Percentiles rank a stretch among this genome's conserved stretches.
phyloP scores from a whole-genome alignment of 2,329 filamentous ascomycete genomes.

The Onygenales sp. region DNA sequence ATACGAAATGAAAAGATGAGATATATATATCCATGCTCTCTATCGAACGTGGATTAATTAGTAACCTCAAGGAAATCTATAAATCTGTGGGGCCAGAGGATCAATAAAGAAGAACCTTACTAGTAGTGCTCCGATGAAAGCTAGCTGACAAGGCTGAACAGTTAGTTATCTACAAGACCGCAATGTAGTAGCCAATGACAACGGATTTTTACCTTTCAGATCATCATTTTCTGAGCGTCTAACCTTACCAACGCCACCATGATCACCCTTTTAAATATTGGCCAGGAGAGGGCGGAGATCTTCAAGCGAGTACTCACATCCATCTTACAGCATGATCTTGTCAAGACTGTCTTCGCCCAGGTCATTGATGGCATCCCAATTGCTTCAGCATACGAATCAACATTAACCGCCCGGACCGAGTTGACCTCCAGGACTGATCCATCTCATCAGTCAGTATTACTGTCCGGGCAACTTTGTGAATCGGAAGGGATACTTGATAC shows the following conservation, averaged over 20 bases:
- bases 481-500: not conserved
- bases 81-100: too few relatives aligned
- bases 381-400: not conserved
- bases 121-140: too few relatives aligned
- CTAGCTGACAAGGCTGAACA: too few relatives aligned
- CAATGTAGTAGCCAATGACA: too few relatives aligned
- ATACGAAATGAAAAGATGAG: too few relatives aligned
- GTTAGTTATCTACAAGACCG: too few relatives aligned
- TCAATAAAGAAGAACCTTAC: too few relatives aligned
- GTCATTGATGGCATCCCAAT: slow-evolving; percentile 1
- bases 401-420: not conserved
- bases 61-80: too few relatives aligned
- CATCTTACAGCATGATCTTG: not conserved
- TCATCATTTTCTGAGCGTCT: too few relatives aligned
- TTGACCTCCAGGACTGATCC: not conserved
- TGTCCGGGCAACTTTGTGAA: not conserved
- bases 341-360: not conserved
- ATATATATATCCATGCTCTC: too few relatives aligned
- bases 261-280: not conserved
- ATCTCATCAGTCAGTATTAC: not conserved
- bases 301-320: not conserved
- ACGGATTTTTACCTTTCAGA: too few relatives aligned
- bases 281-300: not conserved
- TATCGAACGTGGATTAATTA: too few relatives aligned
- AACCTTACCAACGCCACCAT: not conserved